Base-by-base conservation (phyloP, 495 filamentous ascomycete species). In the Penicillium riverlandense region DNA sequence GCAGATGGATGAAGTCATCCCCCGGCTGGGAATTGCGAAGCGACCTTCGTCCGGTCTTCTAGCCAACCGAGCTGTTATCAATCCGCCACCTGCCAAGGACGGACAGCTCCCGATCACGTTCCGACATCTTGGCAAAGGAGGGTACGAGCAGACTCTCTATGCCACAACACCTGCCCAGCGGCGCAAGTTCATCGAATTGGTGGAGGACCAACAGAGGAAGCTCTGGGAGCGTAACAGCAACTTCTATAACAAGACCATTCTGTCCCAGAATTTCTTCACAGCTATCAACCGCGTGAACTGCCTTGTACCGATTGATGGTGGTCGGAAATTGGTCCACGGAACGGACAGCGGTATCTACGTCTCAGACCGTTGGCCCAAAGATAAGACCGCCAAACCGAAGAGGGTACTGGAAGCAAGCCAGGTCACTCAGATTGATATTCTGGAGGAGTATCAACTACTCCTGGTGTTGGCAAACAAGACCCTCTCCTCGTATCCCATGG, bases 1-100 rank as follows among this genome's bases (percentile, higher is more conserved):
- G 34, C 88, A 96, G 59, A 96, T 96, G 90, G 94, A 97, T 29
- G 88, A 95, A 53, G 80, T 97, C 11, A 83, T 92, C 15, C 91
- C 92, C 9, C 83, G 76, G 47, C 55, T 78, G 31, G 94, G 92
- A 27, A 77, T 95, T 15, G 58, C 77, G 4, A 97, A 96, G 64
- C 72, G 94, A 44, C 84, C 91, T 6, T 95, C 92, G 4, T 92
- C 90, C 0, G 88, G 86, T 61, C 66, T 99, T 41, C 77, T 95
- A 35, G 80, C 85, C 14, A 86, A 88, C 22, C 77, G 85, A 42
- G 80, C 82, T 41, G 74, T 62, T n/a, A 54, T 63, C 11, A 68
- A 70, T 38, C 59, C 67, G 27, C 71, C 76, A 5, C 66, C 75
- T 7, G 66, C 71, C 13, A 78, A 88, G 55, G 88, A 95, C 52